phyloP scores from a whole-genome alignment of 2,329 filamentous ascomycete genomes.

The Fusarium oxysporum region DNA sequence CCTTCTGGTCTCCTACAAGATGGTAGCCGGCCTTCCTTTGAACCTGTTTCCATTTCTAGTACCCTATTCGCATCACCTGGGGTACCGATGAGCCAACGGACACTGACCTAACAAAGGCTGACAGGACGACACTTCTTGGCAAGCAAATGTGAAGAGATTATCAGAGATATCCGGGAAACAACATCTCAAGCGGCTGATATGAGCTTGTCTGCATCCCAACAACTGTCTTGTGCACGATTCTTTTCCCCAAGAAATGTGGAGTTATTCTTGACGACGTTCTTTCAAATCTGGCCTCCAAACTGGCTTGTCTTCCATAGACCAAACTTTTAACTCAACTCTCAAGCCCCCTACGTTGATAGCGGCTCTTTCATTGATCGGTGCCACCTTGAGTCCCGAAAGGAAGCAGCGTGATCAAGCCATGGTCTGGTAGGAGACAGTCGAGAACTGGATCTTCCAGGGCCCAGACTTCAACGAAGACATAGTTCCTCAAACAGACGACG shows the following conservation, averaged over 20 bases:
- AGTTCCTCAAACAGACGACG: not conserved
- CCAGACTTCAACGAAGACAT: conserved; percentile 6
- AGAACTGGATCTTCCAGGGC: conserved; percentile 14
- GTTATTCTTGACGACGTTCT: conserved; percentile 10
- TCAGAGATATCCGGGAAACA: not conserved
- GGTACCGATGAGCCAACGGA: not conserved
- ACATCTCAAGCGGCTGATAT: not conserved
- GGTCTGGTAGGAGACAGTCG: conserved; percentile 5
- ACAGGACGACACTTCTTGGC: not conserved
- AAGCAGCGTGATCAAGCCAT: conserved; percentile 6
- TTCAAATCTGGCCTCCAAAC: conserved; percentile 26
- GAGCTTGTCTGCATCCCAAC: not conserved
- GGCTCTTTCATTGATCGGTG: conserved; percentile 18
- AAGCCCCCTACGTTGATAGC: conserved; percentile 7
- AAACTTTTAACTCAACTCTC: not conserved
- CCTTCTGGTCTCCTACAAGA: not conserved
- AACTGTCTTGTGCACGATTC: conserved; percentile 6
- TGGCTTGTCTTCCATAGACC: conserved; percentile 29
- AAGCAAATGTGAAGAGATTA: not conserved
- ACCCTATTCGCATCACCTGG: not conserved
- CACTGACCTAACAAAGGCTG: not conserved
- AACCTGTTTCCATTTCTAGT: not conserved
- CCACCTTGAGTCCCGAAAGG: conserved; percentile 1
- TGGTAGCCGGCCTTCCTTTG: not conserved
- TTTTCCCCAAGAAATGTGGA: conserved; percentile 28